Conservation (phyloP, 2,329 filamentous ascomycete species). For the Exophiala sp. region DNA sequence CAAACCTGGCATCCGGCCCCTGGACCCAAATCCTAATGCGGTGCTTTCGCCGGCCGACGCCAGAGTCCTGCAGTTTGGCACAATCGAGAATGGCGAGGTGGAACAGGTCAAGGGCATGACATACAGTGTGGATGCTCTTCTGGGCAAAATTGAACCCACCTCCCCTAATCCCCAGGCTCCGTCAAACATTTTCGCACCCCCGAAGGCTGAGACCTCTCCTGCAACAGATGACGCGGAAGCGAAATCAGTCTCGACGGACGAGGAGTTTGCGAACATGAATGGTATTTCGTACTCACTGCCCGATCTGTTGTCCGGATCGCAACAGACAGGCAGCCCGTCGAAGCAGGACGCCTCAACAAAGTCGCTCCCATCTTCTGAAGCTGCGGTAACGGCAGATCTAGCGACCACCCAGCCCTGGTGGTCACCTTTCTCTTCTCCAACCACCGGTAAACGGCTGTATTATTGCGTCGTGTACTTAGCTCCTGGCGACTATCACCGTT, state of each 20-base stretch:
- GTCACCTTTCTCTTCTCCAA: slow-evolving; percentile 57
- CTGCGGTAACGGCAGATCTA: slow-evolving; percentile 80
- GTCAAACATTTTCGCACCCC: slow-evolving; percentile 35
- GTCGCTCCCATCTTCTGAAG: slow-evolving; percentile 65
- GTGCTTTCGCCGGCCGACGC: slow-evolving; percentile 87
- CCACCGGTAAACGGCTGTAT: slow-evolving; percentile 64
- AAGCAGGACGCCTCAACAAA: slow-evolving; percentile 61
- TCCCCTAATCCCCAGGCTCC: slow-evolving; percentile 38
- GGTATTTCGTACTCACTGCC: slow-evolving; percentile 94
- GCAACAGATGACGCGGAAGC: slow-evolving; percentile 32
- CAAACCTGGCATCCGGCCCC: slow-evolving; percentile 77
- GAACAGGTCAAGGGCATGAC: slow-evolving; percentile 99
- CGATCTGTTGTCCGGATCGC: slow-evolving; percentile 71
- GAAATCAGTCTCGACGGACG: slow-evolving; percentile 61
- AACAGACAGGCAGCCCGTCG: slow-evolving; percentile 57
- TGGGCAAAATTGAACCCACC: slow-evolving; percentile 56
- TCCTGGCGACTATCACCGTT: slow-evolving; percentile 95
- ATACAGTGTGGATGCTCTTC: slow-evolving; percentile 86
- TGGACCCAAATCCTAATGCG: slow-evolving; percentile 74
- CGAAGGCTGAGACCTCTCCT: slow-evolving; percentile 33
- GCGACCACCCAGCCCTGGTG: slow-evolving; percentile 66
- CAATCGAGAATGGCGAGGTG: slow-evolving; percentile 87
- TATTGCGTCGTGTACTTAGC: slow-evolving; percentile 95
- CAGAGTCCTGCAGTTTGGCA: slow-evolving; percentile 82
- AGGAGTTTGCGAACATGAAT: slow-evolving; percentile 90